Conservation (phyloP, 148 eudicot species). For the Vaccinium corymbosum region DNA sequence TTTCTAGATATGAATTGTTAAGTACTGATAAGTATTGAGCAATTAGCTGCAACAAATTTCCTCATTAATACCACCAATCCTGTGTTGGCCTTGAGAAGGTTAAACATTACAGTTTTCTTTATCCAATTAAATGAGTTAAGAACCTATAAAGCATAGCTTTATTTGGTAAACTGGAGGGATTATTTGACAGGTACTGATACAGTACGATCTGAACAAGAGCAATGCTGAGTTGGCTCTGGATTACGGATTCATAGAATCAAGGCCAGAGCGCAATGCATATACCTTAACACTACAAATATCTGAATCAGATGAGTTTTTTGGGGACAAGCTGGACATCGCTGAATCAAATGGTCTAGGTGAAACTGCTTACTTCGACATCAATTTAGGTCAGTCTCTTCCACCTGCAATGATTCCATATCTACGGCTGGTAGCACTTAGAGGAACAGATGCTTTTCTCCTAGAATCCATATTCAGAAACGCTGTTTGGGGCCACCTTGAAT, state of each 20-base stretch:
- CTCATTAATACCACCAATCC: slow-evolving; percentile 5
- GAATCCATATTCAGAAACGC: slow-evolving; percentile 77
- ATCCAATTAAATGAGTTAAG: background rate
- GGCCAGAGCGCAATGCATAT: slow-evolving; percentile 58
- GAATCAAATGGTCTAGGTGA: slow-evolving; percentile 72
- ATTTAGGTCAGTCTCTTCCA: slow-evolving; percentile 65
- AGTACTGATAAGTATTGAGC: background rate
- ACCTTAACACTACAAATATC: slow-evolving; percentile 83
- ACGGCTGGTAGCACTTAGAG: slow-evolving; percentile 78
- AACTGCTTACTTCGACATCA: slow-evolving; percentile 81
- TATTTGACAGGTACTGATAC: slow-evolving; percentile 62
- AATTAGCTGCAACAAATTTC: background rate
- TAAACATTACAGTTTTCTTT: background rate
- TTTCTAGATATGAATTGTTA: background rate
- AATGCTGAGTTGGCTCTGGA: slow-evolving; percentile 91
- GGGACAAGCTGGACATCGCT: slow-evolving; percentile 91
- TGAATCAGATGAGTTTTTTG: slow-evolving; percentile 70
- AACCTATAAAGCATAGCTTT: slow-evolving; percentile 2
- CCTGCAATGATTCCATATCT: slow-evolving; percentile 70
- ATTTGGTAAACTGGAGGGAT: background rate
- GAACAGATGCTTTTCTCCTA: slow-evolving; percentile 78
- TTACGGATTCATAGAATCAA: slow-evolving; percentile 81
- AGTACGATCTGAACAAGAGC: slow-evolving; percentile 80
- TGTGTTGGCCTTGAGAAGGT: background rate
- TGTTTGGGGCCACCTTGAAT: slow-evolving; percentile 74